Conservation (phyloP, 768 basidiomycete species). For the Termitomyces sp. region DNA sequence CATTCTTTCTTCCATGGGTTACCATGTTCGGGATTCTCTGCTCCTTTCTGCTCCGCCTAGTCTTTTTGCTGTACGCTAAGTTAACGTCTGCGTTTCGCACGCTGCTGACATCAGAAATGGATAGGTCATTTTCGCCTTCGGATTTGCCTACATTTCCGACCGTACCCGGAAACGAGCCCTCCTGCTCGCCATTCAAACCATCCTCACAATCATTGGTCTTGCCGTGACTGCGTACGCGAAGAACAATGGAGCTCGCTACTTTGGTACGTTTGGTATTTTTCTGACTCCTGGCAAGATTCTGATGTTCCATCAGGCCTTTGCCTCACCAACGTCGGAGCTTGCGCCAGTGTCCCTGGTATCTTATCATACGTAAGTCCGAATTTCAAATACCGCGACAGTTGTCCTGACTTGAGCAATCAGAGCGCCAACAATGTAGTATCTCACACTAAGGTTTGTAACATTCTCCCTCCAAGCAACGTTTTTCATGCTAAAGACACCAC, state of each 20-base stretch:
- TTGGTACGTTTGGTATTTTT: slow-evolving; percentile 14
- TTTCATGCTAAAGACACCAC: neutral
- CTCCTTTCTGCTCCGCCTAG: slow-evolving; percentile 31
- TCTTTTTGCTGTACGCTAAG: slow-evolving; percentile 20
- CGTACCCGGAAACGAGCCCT: slow-evolving; percentile 26
- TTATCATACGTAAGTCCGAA: slow-evolving; percentile 29
- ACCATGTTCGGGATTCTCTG: slow-evolving; percentile 20
- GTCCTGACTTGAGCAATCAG: neutral
- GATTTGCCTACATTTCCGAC: slow-evolving; percentile 34
- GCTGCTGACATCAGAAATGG: slow-evolving; percentile 3
- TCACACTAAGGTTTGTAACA: slow-evolving; percentile 24
- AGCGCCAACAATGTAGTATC: slow-evolving; percentile 17
- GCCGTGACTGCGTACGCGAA: slow-evolving; percentile 24
- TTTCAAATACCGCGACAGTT: neutral
- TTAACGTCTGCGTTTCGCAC: slow-evolving; percentile 26
- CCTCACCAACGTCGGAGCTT: slow-evolving; percentile 27
- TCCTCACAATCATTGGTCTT: slow-evolving; percentile 28
- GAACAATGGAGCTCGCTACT: slow-evolving; percentile 24
- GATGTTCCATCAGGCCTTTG: slow-evolving; percentile 17
- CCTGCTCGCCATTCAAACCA: slow-evolving; percentile 25
- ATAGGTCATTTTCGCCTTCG: slow-evolving; percentile 28
- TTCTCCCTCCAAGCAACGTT: neutral
- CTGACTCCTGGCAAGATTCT: neutral
- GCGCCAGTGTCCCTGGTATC: slow-evolving; percentile 29
- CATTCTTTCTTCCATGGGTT: slow-evolving; percentile 30